These are phyloP conservation scores for Vaccinium corymbosum DNA, from an alignment of 148 eudicot species.

Conservation along the genomic window DNA sequence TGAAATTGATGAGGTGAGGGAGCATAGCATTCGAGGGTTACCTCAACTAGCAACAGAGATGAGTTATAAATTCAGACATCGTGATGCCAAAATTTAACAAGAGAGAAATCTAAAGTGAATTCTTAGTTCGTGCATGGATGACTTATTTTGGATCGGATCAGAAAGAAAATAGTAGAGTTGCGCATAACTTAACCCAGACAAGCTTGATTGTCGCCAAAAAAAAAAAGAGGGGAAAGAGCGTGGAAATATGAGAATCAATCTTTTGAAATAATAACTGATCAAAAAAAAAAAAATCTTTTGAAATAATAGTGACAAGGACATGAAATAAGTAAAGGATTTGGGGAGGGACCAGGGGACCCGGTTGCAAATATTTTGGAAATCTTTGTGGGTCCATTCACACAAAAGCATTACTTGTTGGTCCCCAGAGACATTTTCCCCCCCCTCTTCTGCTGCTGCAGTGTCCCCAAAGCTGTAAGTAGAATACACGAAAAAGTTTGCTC, in stretches of 20 bases:
- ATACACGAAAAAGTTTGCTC: background rate
- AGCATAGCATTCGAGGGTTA: background rate
- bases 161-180: too few species aligned
- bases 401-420: background rate
- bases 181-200: too few species aligned
- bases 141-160: too few species aligned
- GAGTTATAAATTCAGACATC: too few species aligned
- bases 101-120: too few species aligned
- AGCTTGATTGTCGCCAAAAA: too few species aligned
- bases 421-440: background rate
- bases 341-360: conserved; percentile 24
- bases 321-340: conserved; percentile 24
- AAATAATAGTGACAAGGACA: conserved; percentile 28
- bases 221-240: background rate
- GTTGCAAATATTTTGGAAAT: conserved; percentile 25
- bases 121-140: too few species aligned
- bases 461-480: background rate
- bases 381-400: conserved; percentile 27
- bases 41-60: too few species aligned
- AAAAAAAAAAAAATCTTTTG: conserved; percentile 15
- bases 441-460: background rate
- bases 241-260: conserved; percentile 21
- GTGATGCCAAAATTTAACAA: too few species aligned
- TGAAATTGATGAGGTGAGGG: conserved; percentile 6
- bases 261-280: conserved; percentile 23